Base-by-base conservation (phyloP, 805 yeast genomes). In the Sugiyamaella marilandica region DNA sequence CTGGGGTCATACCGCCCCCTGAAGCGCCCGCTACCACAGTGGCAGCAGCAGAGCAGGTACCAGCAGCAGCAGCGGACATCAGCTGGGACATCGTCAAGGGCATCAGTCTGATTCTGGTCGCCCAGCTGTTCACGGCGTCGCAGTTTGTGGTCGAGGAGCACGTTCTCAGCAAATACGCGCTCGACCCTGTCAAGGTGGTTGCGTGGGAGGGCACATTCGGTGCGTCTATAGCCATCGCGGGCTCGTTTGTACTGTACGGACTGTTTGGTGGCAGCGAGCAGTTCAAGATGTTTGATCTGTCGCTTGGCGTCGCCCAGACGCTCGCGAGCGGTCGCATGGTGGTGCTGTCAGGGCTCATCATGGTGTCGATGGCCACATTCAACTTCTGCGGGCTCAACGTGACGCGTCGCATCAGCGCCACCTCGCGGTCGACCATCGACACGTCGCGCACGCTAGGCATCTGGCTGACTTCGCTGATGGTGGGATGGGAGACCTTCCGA, bases 131-230 rank as follows among this genome's bases (percentile, higher is more conserved):
- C 56, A 81, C 84, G 49, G 94, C 94, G 0, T 68, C 82, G 13
- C 95, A 87, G 65, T 87, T 85, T 66, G 94, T 87, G 2, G 74
- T 82, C 37, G 95, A 87, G 63, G 95, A 87, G 62, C 82, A 82
- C 60, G 75, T 87, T 45, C 68, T 87, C 54, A 66, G 73, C 24
- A 72, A 70, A 52, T 73, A 79, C 59, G 72, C 78, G 11, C 72
- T 86, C 41, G 74, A 75, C 4, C 91, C 94, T 2, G 64, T 84
- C 57, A 74, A 76, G 55, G 71, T 86, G 53, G 94, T 87, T 14
- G 89, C 85, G 37, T 81, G 75, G 56, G 94, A 87, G 67, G 95
- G 95, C 2, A 69, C 80, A 24, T 85, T 77, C 63, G 95, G 95
- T 2, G 66, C 76, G 0, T 32, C 67, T 0, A 65, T 80, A 31